Evolutionary conservation across 2,329 filamentous ascomycete species (phyloP), one percentile per base, ranked within the genome.

Genomic region (Verticillium zaregamsianum): DNA sequence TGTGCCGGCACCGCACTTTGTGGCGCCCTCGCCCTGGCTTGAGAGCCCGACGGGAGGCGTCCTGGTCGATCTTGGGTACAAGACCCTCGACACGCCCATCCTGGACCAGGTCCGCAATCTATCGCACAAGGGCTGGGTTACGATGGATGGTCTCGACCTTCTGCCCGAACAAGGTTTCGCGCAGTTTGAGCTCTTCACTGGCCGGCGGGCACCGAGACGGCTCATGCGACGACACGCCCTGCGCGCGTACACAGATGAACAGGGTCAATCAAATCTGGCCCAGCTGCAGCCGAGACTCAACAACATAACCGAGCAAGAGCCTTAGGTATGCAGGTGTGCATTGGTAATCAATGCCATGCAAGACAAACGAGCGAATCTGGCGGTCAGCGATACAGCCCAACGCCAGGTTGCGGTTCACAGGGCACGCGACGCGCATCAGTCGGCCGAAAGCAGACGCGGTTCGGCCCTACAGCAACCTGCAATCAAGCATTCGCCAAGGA

Each of bases 121-220:
- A 71, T 79, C 85, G 23, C 77, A 86, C 61, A 78, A 82, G 65
- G 82, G 90, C 49, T 93, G 90, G 90, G 87, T 92, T 0, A 81
- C 90, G 20, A 85, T 93, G 73, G 89, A 93, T 68, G 90, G 90
- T 0, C 77, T 93, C 14, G 90, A 93, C 67, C 81, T 93, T 56
- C 74, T 94, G 15, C 89, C 89, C 0, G 91, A 93, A 71, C 90
- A 93, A 70, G 91, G 89, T 0, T 91, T 91, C 73, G 90, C 90
- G 1, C 90, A 93, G 68, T 94, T 93, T 69, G 91, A 94, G 73
- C 75, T 93, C 2, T 92, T 93, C 71, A 93, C 90, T 0, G 90
- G 90, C 0, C 80, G 88, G 58, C 82, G 87, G 67, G 88, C 89
- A 11, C 89, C 89, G 8, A 82, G 90, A 31, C 78, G 85, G 55